Conservation (phyloP, 139 green algal genomes). For the Chlamydomonas sp. region DNA sequence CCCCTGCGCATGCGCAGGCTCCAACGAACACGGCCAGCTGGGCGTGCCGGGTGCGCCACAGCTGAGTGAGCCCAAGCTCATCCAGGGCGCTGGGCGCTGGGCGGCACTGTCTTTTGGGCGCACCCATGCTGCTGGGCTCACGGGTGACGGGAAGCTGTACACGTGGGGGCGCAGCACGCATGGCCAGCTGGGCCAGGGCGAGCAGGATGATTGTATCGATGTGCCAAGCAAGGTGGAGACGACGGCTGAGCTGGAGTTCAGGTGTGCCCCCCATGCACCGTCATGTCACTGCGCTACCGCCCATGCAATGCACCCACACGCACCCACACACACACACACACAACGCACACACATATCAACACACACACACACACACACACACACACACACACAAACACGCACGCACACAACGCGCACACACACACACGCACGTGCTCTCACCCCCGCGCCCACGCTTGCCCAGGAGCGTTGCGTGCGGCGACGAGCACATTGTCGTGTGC, state of each 20-base stretch:
- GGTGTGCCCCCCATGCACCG: too few species aligned
- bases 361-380: too few species aligned
- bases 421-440: too few species aligned
- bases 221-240: neutral
- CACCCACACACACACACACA: too few species aligned
- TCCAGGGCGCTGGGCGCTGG: slow-evolving; percentile 51
- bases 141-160: slow-evolving; percentile 57
- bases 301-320: too few species aligned
- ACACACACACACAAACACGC: too few species aligned
- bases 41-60: neutral
- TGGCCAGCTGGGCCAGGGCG: neutral
- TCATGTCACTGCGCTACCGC: too few species aligned
- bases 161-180: slow-evolving; percentile 66
- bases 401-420: too few species aligned
- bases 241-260: slow-evolving; percentile 1
- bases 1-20: neutral
- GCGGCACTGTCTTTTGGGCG: slow-evolving; percentile 60
- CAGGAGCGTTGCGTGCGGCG: slow-evolving; percentile 46
- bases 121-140: slow-evolving; percentile 58
- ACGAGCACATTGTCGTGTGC: slow-evolving; percentile 70
- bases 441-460: too few species aligned
- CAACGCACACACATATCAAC: too few species aligned
- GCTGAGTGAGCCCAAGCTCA: slow-evolving; percentile 37
- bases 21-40: slow-evolving; percentile 4
- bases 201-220: neutral